Evolutionary conservation across 345 rosid genomes (phyloP).

Genomic region (Tarenaya hassleriana): DNA sequence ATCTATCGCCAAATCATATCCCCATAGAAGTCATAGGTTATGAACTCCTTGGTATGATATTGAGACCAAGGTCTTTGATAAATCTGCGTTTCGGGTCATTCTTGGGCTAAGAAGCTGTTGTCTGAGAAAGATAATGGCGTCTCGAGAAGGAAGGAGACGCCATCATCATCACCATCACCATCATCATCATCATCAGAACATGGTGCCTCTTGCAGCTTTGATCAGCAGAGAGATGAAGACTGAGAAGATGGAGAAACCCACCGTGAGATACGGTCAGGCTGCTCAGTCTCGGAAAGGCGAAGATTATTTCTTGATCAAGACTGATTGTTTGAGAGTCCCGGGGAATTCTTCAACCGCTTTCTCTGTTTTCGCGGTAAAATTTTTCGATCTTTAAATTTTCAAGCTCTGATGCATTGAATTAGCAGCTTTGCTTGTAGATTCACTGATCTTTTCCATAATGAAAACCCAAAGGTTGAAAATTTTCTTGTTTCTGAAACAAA

Average conservation of each 20-base stretch:
- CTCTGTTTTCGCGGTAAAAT: conserved; percentile 59
- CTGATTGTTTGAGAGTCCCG: conserved; percentile 57
- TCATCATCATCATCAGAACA: conserved; percentile 33
- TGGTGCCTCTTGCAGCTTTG: conserved; percentile 79
- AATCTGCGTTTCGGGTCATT: too few species aligned
- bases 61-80: too few species aligned
- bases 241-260: conserved; percentile 85
- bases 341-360: conserved; percentile 59
- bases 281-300: conserved; percentile 91
- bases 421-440: neutral
- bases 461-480: too few species aligned
- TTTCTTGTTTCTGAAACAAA: too few species aligned
- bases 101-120: conserved; percentile 14
- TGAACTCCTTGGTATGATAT: too few species aligned
- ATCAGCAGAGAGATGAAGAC: conserved; percentile 55
- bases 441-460: too few species aligned
- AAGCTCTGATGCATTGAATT: neutral
- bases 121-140: conserved; percentile 37
- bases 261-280: conserved; percentile 55
- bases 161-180: conserved; percentile 15
- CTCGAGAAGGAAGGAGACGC: conserved; percentile 50
- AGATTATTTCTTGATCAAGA: conserved; percentile 69
- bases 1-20: too few species aligned
- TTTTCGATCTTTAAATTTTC: neutral
- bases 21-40: too few species aligned